These are phyloP conservation scores for Candida sithepensis DNA, from an alignment of 805 yeast species.

Conservation along the genomic window DNA sequence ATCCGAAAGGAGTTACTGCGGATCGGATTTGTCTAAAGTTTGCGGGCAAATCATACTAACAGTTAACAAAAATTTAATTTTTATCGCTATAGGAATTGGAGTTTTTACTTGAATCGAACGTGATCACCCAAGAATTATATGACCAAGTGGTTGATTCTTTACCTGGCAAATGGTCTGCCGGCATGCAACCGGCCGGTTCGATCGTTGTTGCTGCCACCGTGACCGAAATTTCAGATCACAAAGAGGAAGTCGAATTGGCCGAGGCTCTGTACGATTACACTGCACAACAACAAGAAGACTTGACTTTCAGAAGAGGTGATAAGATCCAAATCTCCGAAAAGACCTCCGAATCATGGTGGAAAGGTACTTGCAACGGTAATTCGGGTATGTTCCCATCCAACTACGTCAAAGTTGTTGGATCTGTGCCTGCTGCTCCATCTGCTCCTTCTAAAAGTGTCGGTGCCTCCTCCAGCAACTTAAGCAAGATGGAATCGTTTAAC, in stretches of 20 bases:
- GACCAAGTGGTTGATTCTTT: slow-evolving; percentile 46
- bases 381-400: slow-evolving; percentile 89
- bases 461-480: slow-evolving; percentile 5
- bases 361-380: slow-evolving; percentile 56
- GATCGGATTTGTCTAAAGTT: too few species aligned
- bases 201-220: slow-evolving; percentile 10
- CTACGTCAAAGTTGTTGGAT: slow-evolving; percentile 53
- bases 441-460: slow-evolving; percentile 2
- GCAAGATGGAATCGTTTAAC: not conserved
- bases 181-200: slow-evolving; percentile 31
- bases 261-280: slow-evolving; percentile 74
- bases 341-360: slow-evolving; percentile 88
- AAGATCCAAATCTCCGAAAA: slow-evolving; percentile 67
- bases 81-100: slow-evolving; percentile 54
- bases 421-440: slow-evolving; percentile 7
- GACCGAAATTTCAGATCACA: slow-evolving; percentile 3
- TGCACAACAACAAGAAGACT: slow-evolving; percentile 75
- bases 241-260: slow-evolving; percentile 35
- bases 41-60: slow-evolving; percentile 2
- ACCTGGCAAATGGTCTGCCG: slow-evolving; percentile 56
- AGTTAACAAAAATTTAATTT: not conserved
- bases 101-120: slow-evolving; percentile 70
- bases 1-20: not conserved
- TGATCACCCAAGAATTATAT: slow-evolving; percentile 55
- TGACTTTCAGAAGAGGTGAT: slow-evolving; percentile 62